Conservation (phyloP, 2,329 filamentous ascomycete species). For the Ploettnerulaceae sp. region DNA sequence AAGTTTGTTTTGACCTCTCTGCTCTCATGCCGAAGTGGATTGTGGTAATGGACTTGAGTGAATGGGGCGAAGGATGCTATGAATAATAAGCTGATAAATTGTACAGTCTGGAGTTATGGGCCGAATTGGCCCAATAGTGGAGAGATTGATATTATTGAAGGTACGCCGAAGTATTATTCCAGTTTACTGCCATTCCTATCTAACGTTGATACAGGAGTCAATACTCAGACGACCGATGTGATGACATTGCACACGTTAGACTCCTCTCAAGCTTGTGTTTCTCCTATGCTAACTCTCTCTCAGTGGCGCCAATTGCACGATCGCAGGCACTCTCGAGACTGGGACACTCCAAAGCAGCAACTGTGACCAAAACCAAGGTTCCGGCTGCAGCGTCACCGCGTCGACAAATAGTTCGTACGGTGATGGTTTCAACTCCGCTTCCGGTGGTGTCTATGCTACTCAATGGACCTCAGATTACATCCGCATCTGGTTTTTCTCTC, state of each 20-base stretch:
- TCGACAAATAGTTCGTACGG: conserved; percentile 4
- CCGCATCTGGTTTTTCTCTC: conserved; percentile 70
- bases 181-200: no score
- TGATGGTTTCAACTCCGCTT: conserved; percentile 41
- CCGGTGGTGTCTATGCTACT: conserved; percentile 59
- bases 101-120: conserved; percentile 44
- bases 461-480: conserved; percentile 67
- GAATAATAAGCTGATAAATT: not conserved
- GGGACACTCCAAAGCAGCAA: conserved; percentile 8
- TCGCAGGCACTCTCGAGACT: conserved; percentile 36
- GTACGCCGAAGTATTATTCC: conserved; percentile 52
- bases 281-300: not conserved
- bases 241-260: conserved; percentile 35
- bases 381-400: conserved; percentile 39
- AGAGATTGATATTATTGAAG: conserved; percentile 64
- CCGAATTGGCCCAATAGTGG: conserved; percentile 56
- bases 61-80: not conserved
- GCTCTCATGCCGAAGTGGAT: not conserved
- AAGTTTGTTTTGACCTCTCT: conserved; percentile 1
- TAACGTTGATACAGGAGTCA: conserved; percentile 40
- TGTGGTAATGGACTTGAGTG: no score
- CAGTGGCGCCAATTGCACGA: conserved; percentile 14
- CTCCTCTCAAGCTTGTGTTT: conserved; percentile 50
- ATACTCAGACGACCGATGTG: not conserved
- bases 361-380: conserved; percentile 29